These are phyloP conservation scores for Pyropia yezoensis DNA, from an alignment of 23 red algal genomes.

Conservation along the genomic window DNA sequence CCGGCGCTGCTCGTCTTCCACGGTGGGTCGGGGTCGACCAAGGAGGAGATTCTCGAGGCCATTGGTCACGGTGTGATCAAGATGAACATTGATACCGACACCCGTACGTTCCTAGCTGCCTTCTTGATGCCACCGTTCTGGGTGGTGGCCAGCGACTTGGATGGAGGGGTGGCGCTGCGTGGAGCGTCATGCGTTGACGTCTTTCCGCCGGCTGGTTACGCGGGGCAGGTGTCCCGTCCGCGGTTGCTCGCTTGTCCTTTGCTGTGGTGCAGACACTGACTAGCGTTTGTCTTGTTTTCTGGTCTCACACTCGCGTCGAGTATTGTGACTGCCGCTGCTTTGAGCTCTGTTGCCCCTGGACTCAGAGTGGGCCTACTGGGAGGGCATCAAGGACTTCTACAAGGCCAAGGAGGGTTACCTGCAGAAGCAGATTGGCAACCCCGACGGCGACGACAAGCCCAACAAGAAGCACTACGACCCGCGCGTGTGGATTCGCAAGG, in stretches of 20 bases:
- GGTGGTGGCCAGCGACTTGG: too few species aligned
- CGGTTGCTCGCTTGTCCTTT: too few species aligned
- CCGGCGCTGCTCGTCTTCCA: conserved; percentile 57
- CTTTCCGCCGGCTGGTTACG: too few species aligned
- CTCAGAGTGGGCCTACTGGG: conserved; percentile 55
- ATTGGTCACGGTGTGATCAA: conserved; percentile 48
- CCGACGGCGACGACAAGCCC: conserved; percentile 57
- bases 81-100: conserved; percentile 72
- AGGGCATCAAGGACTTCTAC: conserved; percentile 45
- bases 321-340: too few species aligned
- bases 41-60: conserved; percentile 40
- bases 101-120: conserved; percentile 1
- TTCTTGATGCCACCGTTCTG: too few species aligned
- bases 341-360: too few species aligned
- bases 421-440: conserved; percentile 57
- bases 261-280: too few species aligned
- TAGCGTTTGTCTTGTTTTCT: too few species aligned
- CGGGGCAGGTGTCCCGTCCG: too few species aligned
- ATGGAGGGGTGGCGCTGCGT: too few species aligned
- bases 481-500: conserved; percentile 51
- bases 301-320: too few species aligned
- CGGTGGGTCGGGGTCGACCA: conserved; percentile 50
- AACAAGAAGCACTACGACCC: conserved; percentile 72
- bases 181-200: too few species aligned
- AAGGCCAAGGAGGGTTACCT: conserved; percentile 66